Evolutionary conservation across 139 green algal genomes (phyloP).

Genomic region (Coelastrella sp.): DNA sequence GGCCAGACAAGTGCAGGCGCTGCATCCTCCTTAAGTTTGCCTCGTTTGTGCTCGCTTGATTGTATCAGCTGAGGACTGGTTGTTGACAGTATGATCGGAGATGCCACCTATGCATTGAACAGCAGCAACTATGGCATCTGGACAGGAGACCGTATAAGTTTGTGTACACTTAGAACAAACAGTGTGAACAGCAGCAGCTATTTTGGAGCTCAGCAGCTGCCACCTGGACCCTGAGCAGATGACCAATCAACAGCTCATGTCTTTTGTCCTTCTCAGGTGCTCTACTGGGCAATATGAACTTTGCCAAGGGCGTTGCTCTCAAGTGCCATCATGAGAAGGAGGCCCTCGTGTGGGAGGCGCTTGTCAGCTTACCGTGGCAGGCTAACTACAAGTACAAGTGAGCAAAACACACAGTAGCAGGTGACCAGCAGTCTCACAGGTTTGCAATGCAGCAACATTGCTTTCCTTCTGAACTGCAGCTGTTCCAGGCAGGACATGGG

Average conservation of each 20-base stretch:
- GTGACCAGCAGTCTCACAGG: neutral
- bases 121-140: too few relatives aligned
- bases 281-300: conserved; percentile 57
- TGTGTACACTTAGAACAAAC: neutral
- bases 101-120: too few relatives aligned
- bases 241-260: too few relatives aligned
- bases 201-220: too few relatives aligned
- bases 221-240: too few relatives aligned
- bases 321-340: conserved; percentile 72
- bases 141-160: too few relatives aligned
- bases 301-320: conserved; percentile 49
- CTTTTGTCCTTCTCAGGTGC: conserved; percentile 6
- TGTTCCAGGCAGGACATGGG: too few relatives aligned
- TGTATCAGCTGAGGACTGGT: too few relatives aligned
- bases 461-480: too few relatives aligned
- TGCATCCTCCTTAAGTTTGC: too few relatives aligned
- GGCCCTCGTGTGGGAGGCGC: conserved; percentile 77
- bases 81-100: too few relatives aligned
- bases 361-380: conserved; percentile 64
- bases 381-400: conserved; percentile 69
- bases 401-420: neutral
- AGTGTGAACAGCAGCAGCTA: neutral
- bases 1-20: neutral
- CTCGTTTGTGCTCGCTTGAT: neutral
- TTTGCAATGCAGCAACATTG: neutral